A percentile compares a stretch with the other conserved stretches of the same genome.
Conservation (phyloP, 495 filamentous ascomycete genomes). For the Aspergillus haitiensis region DNA sequence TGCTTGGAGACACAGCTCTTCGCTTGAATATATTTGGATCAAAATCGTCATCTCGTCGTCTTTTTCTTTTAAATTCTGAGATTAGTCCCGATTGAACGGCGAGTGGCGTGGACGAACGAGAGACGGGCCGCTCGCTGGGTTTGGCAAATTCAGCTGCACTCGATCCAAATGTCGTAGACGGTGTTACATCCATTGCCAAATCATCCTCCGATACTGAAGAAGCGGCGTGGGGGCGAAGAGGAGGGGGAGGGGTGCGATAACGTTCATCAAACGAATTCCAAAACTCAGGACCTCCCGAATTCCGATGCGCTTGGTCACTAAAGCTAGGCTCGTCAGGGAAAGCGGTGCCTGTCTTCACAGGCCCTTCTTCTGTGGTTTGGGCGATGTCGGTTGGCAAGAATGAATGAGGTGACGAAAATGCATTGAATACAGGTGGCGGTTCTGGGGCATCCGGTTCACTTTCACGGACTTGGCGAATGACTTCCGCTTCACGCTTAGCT, state of each 20-base stretch:
- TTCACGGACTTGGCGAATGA: conserved; percentile 90
- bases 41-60: conserved; percentile 86
- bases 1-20: conserved; percentile 86
- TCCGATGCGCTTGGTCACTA: conserved; percentile 67
- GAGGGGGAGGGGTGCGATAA: conserved; percentile 66
- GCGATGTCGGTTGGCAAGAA: conserved; percentile 47
- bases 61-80: conserved; percentile 74
- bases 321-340: conserved; percentile 63
- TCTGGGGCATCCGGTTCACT: conserved; percentile 52
- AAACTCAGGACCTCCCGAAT: conserved; percentile 70
- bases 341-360: conserved; percentile 52
- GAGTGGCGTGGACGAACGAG: conserved; percentile 54
- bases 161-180: conserved; percentile 48
- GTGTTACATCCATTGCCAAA: conserved; percentile 72
- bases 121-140: conserved; percentile 35
- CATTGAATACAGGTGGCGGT: conserved; percentile 38
- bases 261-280: conserved; percentile 75
- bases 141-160: conserved; percentile 32
- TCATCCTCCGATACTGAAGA: conserved; percentile 72
- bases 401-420: conserved; percentile 44
- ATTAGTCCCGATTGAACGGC: conserved; percentile 46
- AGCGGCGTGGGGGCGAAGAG: conserved; percentile 51
- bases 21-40: conserved; percentile 89
- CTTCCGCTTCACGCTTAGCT: conserved; percentile 87
- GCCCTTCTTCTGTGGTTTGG: conserved; percentile 60